Conservation (phyloP, 345 rosid genomes). For the Melastoma malabathricum region DNA sequence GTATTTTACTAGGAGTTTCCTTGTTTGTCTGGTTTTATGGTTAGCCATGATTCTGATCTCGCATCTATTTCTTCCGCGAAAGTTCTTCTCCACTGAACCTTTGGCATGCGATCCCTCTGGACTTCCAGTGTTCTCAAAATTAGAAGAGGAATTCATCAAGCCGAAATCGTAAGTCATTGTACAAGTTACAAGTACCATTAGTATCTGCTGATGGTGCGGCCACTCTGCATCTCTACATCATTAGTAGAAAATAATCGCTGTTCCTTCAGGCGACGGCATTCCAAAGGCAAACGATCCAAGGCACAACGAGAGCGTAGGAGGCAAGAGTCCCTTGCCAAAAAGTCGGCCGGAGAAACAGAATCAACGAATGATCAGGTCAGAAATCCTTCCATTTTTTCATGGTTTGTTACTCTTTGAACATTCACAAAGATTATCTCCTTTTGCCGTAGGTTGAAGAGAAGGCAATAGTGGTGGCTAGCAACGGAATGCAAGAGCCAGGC, state of each 20-base stretch:
- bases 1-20: background rate
- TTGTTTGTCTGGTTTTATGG: background rate
- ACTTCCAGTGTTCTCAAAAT: constrained; percentile 27
- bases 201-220: background rate
- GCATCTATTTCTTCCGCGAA: constrained; percentile 10
- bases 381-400: background rate
- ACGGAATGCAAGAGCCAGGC: constrained; percentile 15
- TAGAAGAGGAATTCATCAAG: constrained; percentile 25
- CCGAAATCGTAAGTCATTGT: constrained; percentile 25
- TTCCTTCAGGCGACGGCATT: constrained; percentile 20
- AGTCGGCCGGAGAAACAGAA: constrained; percentile 9
- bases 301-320: constrained; percentile 22
- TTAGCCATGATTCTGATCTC: too few relatives aligned
- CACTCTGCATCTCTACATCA: background rate
- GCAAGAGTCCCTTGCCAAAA: constrained; percentile 12
- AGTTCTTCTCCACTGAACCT: constrained; percentile 42
- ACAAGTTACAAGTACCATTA: background rate
- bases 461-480: constrained; percentile 4
- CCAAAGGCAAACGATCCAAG: constrained; percentile 21
- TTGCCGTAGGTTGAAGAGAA: too few relatives aligned
- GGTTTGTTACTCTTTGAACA: too few relatives aligned
- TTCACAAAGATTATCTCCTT: too few relatives aligned
- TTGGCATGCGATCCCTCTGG: constrained; percentile 44
- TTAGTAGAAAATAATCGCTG: background rate
- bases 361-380: constrained; percentile 1